Evolutionary conservation across 345 rosid genomes (phyloP), one percentile per base, ranked within the genome.

Genomic region (Salix purpurea): DNA sequence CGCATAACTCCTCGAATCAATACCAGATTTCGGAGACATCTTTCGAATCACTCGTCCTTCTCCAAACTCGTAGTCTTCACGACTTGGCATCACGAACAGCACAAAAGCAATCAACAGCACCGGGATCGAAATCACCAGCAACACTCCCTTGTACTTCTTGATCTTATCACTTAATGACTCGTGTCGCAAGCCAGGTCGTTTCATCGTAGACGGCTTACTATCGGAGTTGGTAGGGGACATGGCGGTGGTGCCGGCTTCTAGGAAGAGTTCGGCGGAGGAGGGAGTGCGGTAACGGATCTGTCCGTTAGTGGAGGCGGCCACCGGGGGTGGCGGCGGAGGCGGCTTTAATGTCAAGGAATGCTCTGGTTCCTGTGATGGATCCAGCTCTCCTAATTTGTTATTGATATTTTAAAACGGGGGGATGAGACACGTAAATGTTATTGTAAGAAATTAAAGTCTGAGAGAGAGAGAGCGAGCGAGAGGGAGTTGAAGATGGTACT

Each of bases 261-360:
- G 73, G 34, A 76, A 76, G 8, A 76, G 83, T n/a, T 72, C 77
- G 7, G 80, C 50, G 40, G 80, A 80, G 65, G 80, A 76, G 50
- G 84, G 95, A 60, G 97, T 80, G 72, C 97, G 90, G 89, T 91
- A 92, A 23, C 99, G 96, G 88, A 96, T 91, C 92, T 90, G 91
- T 79, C 97, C 98, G 92, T 89, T 90, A 37, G 85, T 83, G 83
- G 78, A 39, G 7, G 61, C 8, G 64, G 30, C 37, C 70, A 37
- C 46, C 28, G 70, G 24, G 30, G 74, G 37, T 6, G 44, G 84
- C 83, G 85, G 75, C 32, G 48, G 93, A 54, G 82, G 91, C 72
- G 81, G 91, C 79, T n/a, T 88, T 74, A 83, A 37, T 89, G 88
- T 91, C 76, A 89, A 73, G 87, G 96, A 87, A 82, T 79, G 90